These are phyloP conservation scores for Russula vinacea DNA, from an alignment of 768 basidiomycete species.

Conservation along the genomic window DNA sequence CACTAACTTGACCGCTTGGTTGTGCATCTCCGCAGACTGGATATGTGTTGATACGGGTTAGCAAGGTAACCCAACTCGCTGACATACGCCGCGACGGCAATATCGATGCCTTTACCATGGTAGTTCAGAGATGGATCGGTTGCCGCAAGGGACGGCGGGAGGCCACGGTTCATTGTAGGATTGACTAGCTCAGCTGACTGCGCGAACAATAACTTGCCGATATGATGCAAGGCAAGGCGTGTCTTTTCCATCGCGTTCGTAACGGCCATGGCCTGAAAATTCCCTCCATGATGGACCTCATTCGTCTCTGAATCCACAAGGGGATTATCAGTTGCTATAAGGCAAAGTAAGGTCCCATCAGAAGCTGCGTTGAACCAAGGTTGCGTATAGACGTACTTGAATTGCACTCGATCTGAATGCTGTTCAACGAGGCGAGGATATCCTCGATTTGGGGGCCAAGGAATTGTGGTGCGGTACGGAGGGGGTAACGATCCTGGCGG, in stretches of 20 bases:
- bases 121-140: slow-evolving; percentile 81
- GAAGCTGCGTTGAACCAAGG: not conserved
- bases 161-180: slow-evolving; percentile 78
- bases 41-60: slow-evolving; percentile 78
- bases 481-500: slow-evolving; percentile 75
- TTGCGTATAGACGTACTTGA: slow-evolving; percentile 53
- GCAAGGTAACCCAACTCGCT: slow-evolving; percentile 80
- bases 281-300: slow-evolving; percentile 75
- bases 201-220: slow-evolving; percentile 51
- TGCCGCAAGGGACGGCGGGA: slow-evolving; percentile 76
- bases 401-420: slow-evolving; percentile 74
- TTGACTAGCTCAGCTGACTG: slow-evolving; percentile 70
- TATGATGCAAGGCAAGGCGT: slow-evolving; percentile 51
- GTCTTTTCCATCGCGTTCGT: slow-evolving; percentile 89
- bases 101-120: slow-evolving; percentile 82
- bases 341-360: not conserved
- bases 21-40: slow-evolving; percentile 89
- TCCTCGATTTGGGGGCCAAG: slow-evolving; percentile 85
- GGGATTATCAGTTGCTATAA: slow-evolving; percentile 83
- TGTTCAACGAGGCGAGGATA: slow-evolving; percentile 58
- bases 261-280: slow-evolving; percentile 86
- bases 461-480: slow-evolving; percentile 79
- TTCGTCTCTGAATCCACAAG: slow-evolving; percentile 68
- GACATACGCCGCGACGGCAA: slow-evolving; percentile 77
- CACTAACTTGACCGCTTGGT: slow-evolving; percentile 84